Evolutionary conservation across 495 filamentous ascomycete genomes (phyloP), one percentile per base, ranked within the genome.

Genomic region (Lophiostoma macrostomum): DNA sequence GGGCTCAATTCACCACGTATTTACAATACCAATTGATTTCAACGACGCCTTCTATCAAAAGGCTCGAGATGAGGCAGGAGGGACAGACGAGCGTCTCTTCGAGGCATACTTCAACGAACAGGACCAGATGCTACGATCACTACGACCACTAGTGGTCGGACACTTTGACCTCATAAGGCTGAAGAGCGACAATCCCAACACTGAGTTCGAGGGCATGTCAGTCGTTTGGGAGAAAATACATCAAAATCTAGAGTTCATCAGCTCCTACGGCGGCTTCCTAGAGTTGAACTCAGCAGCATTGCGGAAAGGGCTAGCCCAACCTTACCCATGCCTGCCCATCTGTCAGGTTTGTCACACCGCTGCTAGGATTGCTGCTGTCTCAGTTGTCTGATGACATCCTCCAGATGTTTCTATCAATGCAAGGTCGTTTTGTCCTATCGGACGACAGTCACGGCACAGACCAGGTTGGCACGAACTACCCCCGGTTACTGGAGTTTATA

Each of bases 151-250:
- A 8, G 79, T 97, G 13, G 84, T 98, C 14, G 93, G 90, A 10
- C 93, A 98, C 69, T 94, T 96, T 69, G 93, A 98, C 72, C 73
- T 98, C 27, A 88, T 97, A 50, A 72, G 91, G 30, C 69, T 98
- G 56, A 79, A 88, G 64, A 88, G 84, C 58, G 77, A 82, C 56
- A 75, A 86, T 23, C 81, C 82, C 4, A 76, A 81, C 53, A 65
- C 75, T 35, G 78, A 78, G 46, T 73, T 91, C 41, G 73, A 55
- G 49, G 50, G 52, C 29, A 79, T 74, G 66, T 53, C 56, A 0
- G 70, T 69, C 5, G 88, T 96, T 3, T 95, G 91, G 91, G 66
- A 74, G 54, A 79, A 73, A 64, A 76, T 91, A 1, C 48, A 77
- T 41, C 75, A 90, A 41, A 97, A 97, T 69, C 69, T 97, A 61